These are phyloP conservation scores for Elsinoe ampelina DNA, from an alignment of 2,329 filamentous ascomycete genomes.

Conservation along the genomic window DNA sequence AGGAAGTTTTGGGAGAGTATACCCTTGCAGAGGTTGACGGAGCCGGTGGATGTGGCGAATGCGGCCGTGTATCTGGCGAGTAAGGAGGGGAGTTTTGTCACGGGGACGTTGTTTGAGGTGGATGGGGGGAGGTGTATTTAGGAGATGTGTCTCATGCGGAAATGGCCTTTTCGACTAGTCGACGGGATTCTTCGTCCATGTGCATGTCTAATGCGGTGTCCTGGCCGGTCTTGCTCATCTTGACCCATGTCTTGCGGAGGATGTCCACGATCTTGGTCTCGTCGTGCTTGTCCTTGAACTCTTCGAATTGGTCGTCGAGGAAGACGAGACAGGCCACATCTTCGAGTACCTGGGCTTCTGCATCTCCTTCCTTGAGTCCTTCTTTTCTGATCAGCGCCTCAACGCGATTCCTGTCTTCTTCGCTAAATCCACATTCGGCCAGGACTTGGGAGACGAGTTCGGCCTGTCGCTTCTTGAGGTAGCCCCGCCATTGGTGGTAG, in stretches of 20 bases:
- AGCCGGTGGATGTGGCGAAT: slow-evolving; percentile 60
- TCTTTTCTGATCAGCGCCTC: slow-evolving; percentile 72
- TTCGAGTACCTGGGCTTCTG: slow-evolving; percentile 67
- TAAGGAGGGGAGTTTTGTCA: slow-evolving; percentile 63
- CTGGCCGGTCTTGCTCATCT: slow-evolving; percentile 58
- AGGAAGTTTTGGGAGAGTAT: slow-evolving; percentile 46
- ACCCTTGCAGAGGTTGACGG: slow-evolving; percentile 47
- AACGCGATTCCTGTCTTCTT: slow-evolving; percentile 51
- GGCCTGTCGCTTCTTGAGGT: slow-evolving; percentile 63
- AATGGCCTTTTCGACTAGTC: slow-evolving; percentile 56
- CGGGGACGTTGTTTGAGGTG: slow-evolving; percentile 60
- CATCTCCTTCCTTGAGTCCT: slow-evolving; percentile 51
- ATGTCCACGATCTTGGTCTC: slow-evolving; percentile 69
- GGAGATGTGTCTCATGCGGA: slow-evolving; percentile 22
- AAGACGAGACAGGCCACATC: slow-evolving; percentile 84
- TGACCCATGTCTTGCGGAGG: slow-evolving; percentile 63
- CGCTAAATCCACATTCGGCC: slow-evolving; percentile 39
- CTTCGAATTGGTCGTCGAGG: slow-evolving; percentile 76
- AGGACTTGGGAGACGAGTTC: slow-evolving; percentile 50
- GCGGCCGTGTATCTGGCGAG: slow-evolving; percentile 61
- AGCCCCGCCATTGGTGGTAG: slow-evolving; percentile 71
- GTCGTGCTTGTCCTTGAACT: slow-evolving; percentile 63
- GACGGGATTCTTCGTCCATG: slow-evolving; percentile 53
- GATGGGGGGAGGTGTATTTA: slow-evolving; percentile 45
- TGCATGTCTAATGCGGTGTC: slow-evolving; percentile 57